phyloP scores from a whole-genome alignment of 306 rosid genomes.

The Castanea mollissima region DNA sequence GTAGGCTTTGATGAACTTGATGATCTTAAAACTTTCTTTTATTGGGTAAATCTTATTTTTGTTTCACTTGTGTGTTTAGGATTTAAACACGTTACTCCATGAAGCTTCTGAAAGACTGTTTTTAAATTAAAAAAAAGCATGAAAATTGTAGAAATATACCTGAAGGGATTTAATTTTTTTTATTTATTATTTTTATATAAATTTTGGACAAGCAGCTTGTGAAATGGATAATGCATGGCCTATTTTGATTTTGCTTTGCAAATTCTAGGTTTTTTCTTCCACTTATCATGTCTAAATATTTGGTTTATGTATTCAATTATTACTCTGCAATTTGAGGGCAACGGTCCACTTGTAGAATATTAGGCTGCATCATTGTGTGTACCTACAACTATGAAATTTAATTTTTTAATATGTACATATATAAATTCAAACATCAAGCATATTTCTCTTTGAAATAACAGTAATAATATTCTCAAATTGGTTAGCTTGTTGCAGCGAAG shows the following conservation, averaged over 20 bases:
- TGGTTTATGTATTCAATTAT: not conserved
- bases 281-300: not conserved
- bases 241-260: not conserved
- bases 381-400: not conserved
- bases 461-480: constrained; percentile 29
- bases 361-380: not conserved
- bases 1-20: not conserved
- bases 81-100: not conserved
- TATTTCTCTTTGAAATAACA: not conserved
- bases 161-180: not conserved
- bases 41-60: not conserved
- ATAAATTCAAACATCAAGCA: not conserved
- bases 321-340: not conserved
- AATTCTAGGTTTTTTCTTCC: not conserved
- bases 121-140: not conserved
- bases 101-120: not conserved
- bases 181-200: no score
- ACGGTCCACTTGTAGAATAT: not conserved
- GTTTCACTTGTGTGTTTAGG: not conserved
- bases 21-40: not conserved
- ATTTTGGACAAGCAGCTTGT: not conserved
- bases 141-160: not conserved
- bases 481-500: constrained; percentile 68
- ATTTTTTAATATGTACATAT: not conserved
- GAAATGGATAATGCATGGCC: not conserved